A percentile compares a stretch with the other conserved stretches of the same genome.
These are phyloP conservation scores for Penicillium crustosum DNA, from an alignment of 2,329 filamentous ascomycete species.

Conservation along the genomic window DNA sequence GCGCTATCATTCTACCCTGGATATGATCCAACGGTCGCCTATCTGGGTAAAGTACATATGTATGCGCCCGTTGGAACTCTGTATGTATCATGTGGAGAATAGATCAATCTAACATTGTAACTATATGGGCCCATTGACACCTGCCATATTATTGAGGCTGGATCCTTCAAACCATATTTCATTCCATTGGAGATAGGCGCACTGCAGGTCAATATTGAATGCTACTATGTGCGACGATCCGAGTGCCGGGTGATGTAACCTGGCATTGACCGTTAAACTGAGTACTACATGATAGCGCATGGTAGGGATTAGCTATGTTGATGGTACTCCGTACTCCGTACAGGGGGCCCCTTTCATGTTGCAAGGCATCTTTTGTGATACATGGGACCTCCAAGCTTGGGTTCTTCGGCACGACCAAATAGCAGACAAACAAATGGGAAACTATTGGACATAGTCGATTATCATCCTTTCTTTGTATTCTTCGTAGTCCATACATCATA, in stretches of 20 bases:
- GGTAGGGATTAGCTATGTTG: background rate
- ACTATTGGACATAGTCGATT: background rate
- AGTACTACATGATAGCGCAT: background rate
- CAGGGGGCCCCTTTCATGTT: background rate
- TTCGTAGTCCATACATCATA: background rate
- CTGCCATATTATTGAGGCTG: background rate
- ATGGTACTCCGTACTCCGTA: too few species aligned
- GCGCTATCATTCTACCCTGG: background rate
- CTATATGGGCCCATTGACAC: background rate
- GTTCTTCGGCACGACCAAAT: background rate
- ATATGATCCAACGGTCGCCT: conserved; percentile 2
- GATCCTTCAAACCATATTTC: background rate
- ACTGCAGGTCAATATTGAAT: background rate
- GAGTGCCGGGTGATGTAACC: conserved; percentile 3
- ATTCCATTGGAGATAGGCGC: background rate
- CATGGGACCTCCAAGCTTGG: background rate
- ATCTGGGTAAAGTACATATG: background rate
- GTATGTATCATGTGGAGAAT: conserved; percentile 3
- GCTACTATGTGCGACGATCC: background rate
- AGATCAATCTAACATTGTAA: background rate
- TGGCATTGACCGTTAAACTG: background rate
- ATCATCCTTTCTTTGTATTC: background rate
- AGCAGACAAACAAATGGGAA: background rate
- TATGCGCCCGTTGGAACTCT: background rate
- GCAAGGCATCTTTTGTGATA: background rate